Evolutionary conservation across 2,329 filamentous ascomycete species (phyloP).

Genomic region (Lachnellula occidentalis): DNA sequence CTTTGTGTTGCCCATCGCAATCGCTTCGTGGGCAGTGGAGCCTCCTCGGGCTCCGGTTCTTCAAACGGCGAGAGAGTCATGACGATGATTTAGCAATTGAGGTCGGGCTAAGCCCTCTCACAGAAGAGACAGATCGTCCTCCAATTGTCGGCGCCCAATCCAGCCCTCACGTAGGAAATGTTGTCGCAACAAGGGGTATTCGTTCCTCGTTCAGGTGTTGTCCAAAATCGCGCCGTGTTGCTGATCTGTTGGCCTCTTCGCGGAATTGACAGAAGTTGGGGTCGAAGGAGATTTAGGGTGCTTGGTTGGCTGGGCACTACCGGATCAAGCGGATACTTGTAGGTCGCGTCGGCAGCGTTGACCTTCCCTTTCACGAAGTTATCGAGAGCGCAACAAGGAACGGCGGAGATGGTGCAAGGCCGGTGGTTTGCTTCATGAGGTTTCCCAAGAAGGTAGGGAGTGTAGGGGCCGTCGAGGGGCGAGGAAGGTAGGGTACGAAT

Average conservation of each 20-base stretch:
- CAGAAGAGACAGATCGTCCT: constrained; percentile 13
- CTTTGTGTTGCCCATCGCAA: constrained; percentile 97
- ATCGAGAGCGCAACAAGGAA: not conserved
- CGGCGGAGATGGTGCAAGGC: not conserved
- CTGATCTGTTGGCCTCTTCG: not conserved
- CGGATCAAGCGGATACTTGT: constrained; percentile 12
- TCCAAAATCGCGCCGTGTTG: not conserved
- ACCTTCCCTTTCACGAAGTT: not conserved
- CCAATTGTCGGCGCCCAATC: constrained; percentile 2
- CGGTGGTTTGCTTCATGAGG: not conserved
- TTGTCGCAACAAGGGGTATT: not conserved
- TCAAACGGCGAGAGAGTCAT: constrained; percentile 17
- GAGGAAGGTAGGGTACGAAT: not conserved
- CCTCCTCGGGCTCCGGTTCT: constrained; percentile 34
- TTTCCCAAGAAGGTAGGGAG: not conserved
- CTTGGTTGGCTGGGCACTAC: constrained; percentile 1
- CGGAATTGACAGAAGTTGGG: not conserved
- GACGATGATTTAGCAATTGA: constrained; percentile 10
- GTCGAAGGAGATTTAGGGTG: constrained; percentile 2
- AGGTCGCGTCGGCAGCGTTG: constrained; percentile 4
- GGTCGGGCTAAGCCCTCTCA: constrained; percentile 20
- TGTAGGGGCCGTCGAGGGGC: too few species aligned
- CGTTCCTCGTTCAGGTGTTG: not conserved
- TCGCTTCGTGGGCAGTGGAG: constrained; percentile 62
- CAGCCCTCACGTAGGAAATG: not conserved